Percentiles rank a stretch among this genome's conserved stretches.
Conservation (phyloP, 306 rosid species). For the Oemleria cerasiformis region DNA sequence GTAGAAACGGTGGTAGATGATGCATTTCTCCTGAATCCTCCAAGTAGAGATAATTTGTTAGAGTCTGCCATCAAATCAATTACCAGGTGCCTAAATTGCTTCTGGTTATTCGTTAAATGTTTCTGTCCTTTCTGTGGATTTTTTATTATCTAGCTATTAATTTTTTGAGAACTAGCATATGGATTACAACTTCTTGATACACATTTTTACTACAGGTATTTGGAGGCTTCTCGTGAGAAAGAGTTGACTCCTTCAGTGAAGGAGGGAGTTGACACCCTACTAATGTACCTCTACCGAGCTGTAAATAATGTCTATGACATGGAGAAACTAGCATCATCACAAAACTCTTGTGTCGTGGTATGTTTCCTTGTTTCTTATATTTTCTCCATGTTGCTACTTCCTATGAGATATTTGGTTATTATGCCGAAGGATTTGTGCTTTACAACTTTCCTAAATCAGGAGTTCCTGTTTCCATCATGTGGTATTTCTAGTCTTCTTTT, state of each 20-base stretch:
- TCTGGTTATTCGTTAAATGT: constrained; percentile 14
- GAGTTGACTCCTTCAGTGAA: constrained; percentile 51
- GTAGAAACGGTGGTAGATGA: constrained; percentile 81
- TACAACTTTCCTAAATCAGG: constrained; percentile 12
- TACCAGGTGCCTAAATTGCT: constrained; percentile 53
- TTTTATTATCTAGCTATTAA: constrained; percentile 13
- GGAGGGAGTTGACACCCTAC: constrained; percentile 90
- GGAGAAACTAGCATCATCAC: constrained; percentile 88
- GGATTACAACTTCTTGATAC: not conserved
- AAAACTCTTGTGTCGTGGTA: constrained; percentile 93
- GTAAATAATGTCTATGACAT: constrained; percentile 67
- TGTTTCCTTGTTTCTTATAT: constrained; percentile 27
- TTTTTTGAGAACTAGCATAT: not conserved
- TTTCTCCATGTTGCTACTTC: constrained; percentile 1
- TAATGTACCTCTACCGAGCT: constrained; percentile 91
- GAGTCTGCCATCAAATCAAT: constrained; percentile 87
- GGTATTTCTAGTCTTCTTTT: not conserved
- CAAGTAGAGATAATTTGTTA: constrained; percentile 79
- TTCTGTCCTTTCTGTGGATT: constrained; percentile 6
- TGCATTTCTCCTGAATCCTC: constrained; percentile 65
- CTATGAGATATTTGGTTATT: not conserved
- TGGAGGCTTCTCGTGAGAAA: constrained; percentile 75
- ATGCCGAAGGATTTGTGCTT: constrained; percentile 18
- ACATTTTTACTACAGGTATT: constrained; percentile 54
- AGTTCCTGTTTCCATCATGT: not conserved